Conservation (phyloP, 805 yeast species). For the Myxozyma mucilagina region DNA sequence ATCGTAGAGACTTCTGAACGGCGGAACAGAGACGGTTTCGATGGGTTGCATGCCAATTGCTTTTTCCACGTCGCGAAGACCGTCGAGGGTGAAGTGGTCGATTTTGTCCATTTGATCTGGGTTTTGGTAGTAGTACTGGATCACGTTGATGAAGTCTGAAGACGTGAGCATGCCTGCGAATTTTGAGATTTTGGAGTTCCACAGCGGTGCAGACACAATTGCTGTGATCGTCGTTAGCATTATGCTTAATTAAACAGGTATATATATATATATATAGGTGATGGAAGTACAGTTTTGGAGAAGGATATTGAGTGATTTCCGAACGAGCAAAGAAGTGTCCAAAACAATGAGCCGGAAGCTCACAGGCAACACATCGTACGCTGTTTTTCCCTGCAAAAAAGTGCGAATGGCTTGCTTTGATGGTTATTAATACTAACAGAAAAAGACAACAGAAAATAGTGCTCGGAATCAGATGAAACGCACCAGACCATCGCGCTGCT, state of each 20-base stretch:
- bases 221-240: conserved; percentile 36
- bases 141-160: conserved; percentile 89
- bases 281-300: conserved; percentile 65
- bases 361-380: conserved; percentile 96
- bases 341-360: conserved; percentile 88
- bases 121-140: conserved; percentile 83
- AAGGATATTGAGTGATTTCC: conserved; percentile 84
- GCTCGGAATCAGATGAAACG: background rate
- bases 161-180: conserved; percentile 95
- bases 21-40: conserved; percentile 86
- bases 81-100: conserved; percentile 80
- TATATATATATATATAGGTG: background rate
- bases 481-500: conserved; percentile 31
- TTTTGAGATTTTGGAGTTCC: conserved; percentile 86
- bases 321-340: conserved; percentile 86
- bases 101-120: conserved; percentile 88
- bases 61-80: conserved; percentile 74
- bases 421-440: background rate
- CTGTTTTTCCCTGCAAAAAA: conserved; percentile 84
- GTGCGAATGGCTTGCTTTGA: conserved; percentile 65
- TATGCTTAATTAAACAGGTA: background rate
- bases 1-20: conserved; percentile 82
- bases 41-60: conserved; percentile 83
- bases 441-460: background rate
- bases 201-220: conserved; percentile 93